Base-by-base conservation (phyloP, 208 protist species). In the Paratrypanosoma confusum region DNA sequence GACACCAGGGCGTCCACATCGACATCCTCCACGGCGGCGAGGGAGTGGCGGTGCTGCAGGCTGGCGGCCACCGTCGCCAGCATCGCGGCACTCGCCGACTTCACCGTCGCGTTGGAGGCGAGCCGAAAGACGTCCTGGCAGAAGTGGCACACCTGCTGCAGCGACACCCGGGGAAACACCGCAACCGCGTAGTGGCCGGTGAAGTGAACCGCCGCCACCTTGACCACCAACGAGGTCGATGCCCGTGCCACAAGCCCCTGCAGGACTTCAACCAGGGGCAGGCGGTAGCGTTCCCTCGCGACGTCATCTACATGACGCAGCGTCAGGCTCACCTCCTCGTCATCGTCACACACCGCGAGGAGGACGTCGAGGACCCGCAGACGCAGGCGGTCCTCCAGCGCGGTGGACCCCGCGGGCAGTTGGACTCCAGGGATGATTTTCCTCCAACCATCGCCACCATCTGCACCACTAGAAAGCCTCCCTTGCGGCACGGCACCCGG, bases 41-140 rank as follows among this genome's bases (percentile, higher is more conserved):
- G 29, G 10, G 14, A 14, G 10, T 16, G 7, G 11, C 6, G 7
- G 27, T n/a, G 7, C 21, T 23, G 24, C 27, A 64, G 11, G 31
- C 39, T 36, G 17, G 24, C 18, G 2, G 43, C 20, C 14, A 65
- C 34, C 21, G 49, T 16, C 13, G 36, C 34, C 11, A 91, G 45
- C 53, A 83, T 72, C 0, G 82, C 48, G 0, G 82, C 71, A 44
- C 68, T 70, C 1, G 82, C 74, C 31, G 82, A 77, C 54, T 88
- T 91, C 16, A 76, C 67, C 82, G 88, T 91, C 27, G 62, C 75
- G 22, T 78, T 26, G 0, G 33, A 29, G 0, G 76, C 68, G 16
- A 74, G 65, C 0, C 73, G 61, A 61, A 92, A 88, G 14, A 88
- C 75, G 44, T 92, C 82, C 8, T 64, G 43, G 40, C 63, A 76